A percentile compares a stretch with the other conserved stretches of the same genome.
Conservation (phyloP, 495 filamentous ascomycete genomes). For the Elaphomyces granulatus region DNA sequence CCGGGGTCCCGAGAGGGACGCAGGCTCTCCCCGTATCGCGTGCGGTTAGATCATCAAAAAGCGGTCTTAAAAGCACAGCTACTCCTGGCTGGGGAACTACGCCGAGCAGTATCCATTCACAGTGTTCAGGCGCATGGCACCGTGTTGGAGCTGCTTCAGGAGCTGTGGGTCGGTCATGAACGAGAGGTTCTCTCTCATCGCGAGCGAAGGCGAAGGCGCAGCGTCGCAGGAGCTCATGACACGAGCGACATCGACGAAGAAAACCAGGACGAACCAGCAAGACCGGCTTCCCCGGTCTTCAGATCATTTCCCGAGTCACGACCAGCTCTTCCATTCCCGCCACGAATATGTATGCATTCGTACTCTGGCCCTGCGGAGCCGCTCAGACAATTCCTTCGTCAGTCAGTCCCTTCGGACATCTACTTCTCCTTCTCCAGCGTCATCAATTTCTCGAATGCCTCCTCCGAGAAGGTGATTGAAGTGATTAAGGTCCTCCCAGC, state of each 20-base stretch:
- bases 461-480: constrained; percentile 37
- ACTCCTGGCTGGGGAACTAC: constrained; percentile 68
- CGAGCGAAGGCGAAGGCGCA: constrained; percentile 33
- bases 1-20: constrained; percentile 75
- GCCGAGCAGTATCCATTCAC: constrained; percentile 71
- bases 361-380: constrained; percentile 71
- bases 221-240: constrained; percentile 19
- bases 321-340: constrained; percentile 55
- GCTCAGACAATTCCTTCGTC: constrained; percentile 63
- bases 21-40: constrained; percentile 54
- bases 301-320: constrained; percentile 1
- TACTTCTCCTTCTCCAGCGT: constrained; percentile 81
- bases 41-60: constrained; percentile 66
- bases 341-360: constrained; percentile 85
- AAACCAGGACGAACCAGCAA: constrained; percentile 14
- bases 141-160: constrained; percentile 57
- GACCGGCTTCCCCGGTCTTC: constrained; percentile 5
- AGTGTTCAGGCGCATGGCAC: constrained; percentile 84
- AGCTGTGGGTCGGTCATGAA: constrained; percentile 75
- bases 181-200: constrained; percentile 49
- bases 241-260: constrained; percentile 24
- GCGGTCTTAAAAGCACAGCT: constrained; percentile 66
- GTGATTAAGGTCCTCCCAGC: constrained; percentile 65
- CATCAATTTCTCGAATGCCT: constrained; percentile 58
- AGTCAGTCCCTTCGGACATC: constrained; percentile 57